These are phyloP conservation scores for Rhodotorula glutinis DNA, from an alignment of 1,284 basidiomycete genomes.

Conservation along the genomic window DNA sequence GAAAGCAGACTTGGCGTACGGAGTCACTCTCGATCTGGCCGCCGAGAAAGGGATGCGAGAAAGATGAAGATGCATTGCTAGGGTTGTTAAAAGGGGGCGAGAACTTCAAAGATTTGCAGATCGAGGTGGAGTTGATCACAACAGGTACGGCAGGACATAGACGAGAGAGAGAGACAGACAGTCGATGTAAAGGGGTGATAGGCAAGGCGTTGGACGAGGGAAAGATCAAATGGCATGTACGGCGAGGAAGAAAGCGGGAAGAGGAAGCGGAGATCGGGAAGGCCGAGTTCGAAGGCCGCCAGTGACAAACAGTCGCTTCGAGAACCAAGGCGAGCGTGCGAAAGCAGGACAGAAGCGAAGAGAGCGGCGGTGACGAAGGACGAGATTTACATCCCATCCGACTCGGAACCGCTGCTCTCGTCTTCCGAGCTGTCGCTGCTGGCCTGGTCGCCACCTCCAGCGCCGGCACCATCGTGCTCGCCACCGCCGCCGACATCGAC, in stretches of 20 bases:
- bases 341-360: background rate
- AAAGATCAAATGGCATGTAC: background rate
- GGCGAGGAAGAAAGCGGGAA: background rate
- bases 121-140: background rate
- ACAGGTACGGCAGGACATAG: background rate
- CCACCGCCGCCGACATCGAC: background rate
- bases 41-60: background rate
- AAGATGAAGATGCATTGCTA: slow-evolving; percentile 1
- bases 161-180: background rate
- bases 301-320: too few relatives aligned
- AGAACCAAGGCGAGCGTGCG: too few relatives aligned
- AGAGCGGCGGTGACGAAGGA: background rate
- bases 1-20: too few relatives aligned
- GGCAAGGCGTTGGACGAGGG: slow-evolving; percentile 8
- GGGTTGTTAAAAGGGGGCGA: background rate
- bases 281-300: background rate
- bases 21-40: too few relatives aligned
- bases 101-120: background rate
- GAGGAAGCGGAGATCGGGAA: background rate
- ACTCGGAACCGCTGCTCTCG: slow-evolving; percentile 58
- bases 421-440: slow-evolving; percentile 52
- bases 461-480: background rate
- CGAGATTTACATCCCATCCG: slow-evolving; percentile 68
- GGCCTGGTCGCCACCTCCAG: slow-evolving; percentile 24
- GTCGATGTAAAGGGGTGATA: background rate